Percentiles rank a stretch among this genome's conserved stretches.
These are phyloP conservation scores for Aquilaria sinensis DNA, from an alignment of 345 rosid genomes.

Conservation along the genomic window DNA sequence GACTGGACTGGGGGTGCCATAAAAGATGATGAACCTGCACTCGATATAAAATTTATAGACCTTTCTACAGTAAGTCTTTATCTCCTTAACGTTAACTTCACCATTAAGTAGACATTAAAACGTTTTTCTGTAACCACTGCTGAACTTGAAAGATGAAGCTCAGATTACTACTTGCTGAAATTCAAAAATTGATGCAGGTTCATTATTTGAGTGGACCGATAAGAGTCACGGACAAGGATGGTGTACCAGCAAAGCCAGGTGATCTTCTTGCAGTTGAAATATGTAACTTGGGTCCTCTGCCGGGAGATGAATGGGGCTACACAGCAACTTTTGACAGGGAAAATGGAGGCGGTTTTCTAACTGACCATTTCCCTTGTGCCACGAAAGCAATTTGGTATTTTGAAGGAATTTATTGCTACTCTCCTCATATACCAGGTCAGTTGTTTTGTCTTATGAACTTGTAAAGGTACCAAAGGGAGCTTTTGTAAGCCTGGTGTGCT, in stretches of 20 bases:
- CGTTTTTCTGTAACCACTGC: background rate
- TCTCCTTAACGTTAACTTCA: background rate
- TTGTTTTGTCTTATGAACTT: background rate
- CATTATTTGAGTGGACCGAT: conserved; percentile 86
- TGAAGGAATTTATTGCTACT: conserved; percentile 84
- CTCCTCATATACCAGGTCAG: conserved; percentile 84
- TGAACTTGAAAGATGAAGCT: background rate
- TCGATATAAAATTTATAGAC: conserved; percentile 43
- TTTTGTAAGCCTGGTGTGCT: conserved; percentile 10
- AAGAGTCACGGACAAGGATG: conserved; percentile 54
- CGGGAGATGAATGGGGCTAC: conserved; percentile 90
- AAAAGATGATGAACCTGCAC: conserved; percentile 55
- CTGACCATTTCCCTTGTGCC: conserved; percentile 88
- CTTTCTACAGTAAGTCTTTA: conserved; percentile 45
- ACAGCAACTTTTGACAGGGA: conserved; percentile 80
- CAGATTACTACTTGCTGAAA: background rate
- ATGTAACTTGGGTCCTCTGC: conserved; percentile 82
- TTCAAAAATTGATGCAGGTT: conserved; percentile 25
- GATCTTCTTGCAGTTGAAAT: conserved; percentile 83
- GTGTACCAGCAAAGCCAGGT: conserved; percentile 64
- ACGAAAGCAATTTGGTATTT: conserved; percentile 94
- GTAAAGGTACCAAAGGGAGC: background rate
- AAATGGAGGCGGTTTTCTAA: conserved; percentile 82
- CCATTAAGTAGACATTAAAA: no score
- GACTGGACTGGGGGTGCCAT: conserved; percentile 64